Evolutionary conservation across 2,329 filamentous ascomycete species (phyloP), one percentile per base, ranked within the genome.

Genomic region (Davidsoniella eucalypti): DNA sequence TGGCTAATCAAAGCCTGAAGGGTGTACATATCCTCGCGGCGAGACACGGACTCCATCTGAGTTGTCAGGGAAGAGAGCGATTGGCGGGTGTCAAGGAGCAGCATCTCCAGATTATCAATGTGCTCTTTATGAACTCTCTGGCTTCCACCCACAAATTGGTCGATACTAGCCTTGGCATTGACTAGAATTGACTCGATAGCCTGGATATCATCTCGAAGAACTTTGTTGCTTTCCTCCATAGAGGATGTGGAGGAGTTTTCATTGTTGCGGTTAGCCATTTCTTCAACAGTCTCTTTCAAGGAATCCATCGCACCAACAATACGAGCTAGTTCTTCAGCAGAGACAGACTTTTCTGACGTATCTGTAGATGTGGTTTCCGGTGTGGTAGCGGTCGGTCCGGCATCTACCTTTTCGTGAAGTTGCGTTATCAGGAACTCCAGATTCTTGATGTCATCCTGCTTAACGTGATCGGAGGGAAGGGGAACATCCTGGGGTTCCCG

Each of bases 131-230:
- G 71, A 8, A 87, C 78, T 2, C 78, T 69, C 52, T 84, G 78
- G 33, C 87, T 82, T 3, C 78, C 74, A 47, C 88, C 76, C 46
- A 94, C 75, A 17, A 78, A 63, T 53, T 94, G 87, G 52, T 95
- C 90, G 8, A 96, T 69, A 44, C 84, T 84, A 4, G 82, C 79
- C 62, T 95, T 95, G 29, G 87, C 88, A 61, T 94, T 94, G 40
- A 83, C 79, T 10, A 96, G 72, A 45, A 96, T 79, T 0, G 84
- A 93, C 63, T 95, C 90, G 52, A 96, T 88, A 9, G 87, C 87
- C 54, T 90, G 79, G 0, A 88, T 50, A 57, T 96, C 88, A 56
- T 94, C 87, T 60, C 85, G 67, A 61, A 56, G 70, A 60, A 61
- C 55, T 41, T 47, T 41, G 50, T 49, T 52, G 41, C 51, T 52